These are phyloP conservation scores for Metarhizium anisopliae DNA, from an alignment of 2,329 filamentous ascomycete genomes.

Conservation along the genomic window DNA sequence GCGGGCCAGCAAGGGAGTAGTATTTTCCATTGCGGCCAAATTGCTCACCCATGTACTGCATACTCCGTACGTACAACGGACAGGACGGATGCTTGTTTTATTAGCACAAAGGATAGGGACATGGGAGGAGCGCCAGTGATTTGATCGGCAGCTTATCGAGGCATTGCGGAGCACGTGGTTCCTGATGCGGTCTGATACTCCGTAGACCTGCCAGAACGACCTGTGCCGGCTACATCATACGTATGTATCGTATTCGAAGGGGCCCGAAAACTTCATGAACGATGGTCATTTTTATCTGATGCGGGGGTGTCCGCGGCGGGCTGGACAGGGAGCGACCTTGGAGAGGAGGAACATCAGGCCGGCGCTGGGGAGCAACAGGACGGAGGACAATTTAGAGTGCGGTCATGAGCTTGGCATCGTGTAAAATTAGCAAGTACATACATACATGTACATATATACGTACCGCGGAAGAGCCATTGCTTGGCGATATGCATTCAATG, in stretches of 20 bases:
- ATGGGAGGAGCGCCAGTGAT: not conserved
- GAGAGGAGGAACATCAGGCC: not conserved
- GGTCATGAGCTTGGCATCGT: no score
- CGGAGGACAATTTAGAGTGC: not conserved
- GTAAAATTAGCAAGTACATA: no score
- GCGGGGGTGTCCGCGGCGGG: not conserved
- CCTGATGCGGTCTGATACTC: not conserved
- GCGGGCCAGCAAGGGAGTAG: not conserved
- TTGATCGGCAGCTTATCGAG: no score
- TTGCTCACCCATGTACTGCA: not conserved
- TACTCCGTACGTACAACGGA: not conserved
- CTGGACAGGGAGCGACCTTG: not conserved
- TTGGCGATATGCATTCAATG: no score
- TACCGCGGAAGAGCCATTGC: no score
- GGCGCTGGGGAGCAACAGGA: not conserved
- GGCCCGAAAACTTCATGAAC: not conserved
- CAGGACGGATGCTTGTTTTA: not conserved
- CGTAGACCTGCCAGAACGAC: not conserved
- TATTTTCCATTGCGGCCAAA: not conserved
- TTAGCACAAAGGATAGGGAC: not conserved
- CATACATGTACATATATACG: no score
- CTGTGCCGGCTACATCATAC: not conserved
- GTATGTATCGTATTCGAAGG: no score
- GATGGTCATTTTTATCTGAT: not conserved
- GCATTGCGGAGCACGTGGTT: not conserved